phyloP scores from a whole-genome alignment of 768 basidiomycete genomes.

The Ephemerocybe angulata region DNA sequence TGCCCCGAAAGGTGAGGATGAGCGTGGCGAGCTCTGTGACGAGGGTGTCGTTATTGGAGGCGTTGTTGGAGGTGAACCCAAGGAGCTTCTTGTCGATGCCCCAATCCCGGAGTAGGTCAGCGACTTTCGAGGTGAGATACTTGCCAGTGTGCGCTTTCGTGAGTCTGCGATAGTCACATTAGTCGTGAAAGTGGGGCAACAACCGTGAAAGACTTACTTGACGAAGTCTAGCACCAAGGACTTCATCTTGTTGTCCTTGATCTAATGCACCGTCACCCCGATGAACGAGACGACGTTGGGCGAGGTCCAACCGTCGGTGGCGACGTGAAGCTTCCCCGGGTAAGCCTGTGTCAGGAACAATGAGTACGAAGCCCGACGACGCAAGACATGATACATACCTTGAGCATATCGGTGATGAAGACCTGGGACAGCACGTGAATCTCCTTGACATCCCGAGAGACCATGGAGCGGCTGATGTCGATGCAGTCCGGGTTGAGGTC shows the following conservation, averaged over 20 bases:
- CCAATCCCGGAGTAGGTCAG: not conserved
- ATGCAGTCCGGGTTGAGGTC: not conserved
- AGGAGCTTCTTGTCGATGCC: constrained; percentile 32
- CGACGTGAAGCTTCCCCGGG: not conserved
- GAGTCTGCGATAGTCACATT: constrained; percentile 27
- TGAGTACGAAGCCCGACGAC: not conserved
- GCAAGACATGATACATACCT: no score
- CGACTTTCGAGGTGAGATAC: not conserved
- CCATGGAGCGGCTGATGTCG: not conserved
- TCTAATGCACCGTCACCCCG: not conserved
- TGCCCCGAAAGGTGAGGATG: constrained; percentile 20
- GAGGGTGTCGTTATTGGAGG: constrained; percentile 34
- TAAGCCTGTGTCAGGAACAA: not conserved
- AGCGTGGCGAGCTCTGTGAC: constrained; percentile 21
- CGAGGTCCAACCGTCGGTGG: not conserved
- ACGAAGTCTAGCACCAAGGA: not conserved
- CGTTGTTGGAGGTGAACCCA: constrained; percentile 32
- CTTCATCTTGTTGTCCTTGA: not conserved
- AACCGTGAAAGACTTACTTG: not conserved
- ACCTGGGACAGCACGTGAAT: not conserved
- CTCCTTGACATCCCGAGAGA: not conserved
- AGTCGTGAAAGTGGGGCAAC: constrained; percentile 26
- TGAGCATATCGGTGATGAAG: not conserved
- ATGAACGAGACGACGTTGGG: not conserved
- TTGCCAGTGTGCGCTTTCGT: not conserved